Conservation (phyloP, 163 green algal genomes). For the Coccomyxa subellipsoidea region DNA sequence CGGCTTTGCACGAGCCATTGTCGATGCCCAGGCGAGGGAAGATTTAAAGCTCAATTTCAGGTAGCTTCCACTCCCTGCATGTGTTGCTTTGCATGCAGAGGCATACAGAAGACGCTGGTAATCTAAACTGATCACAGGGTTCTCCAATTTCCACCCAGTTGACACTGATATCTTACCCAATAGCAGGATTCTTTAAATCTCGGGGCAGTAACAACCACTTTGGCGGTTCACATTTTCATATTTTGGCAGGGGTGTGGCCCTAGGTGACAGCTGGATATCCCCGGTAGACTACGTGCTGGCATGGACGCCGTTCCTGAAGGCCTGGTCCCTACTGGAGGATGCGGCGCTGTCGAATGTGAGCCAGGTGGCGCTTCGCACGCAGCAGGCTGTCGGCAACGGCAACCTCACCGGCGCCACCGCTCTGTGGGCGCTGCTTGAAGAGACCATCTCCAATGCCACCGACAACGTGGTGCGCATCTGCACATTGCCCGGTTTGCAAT, state of each 20-base stretch:
- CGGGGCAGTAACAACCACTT: no score
- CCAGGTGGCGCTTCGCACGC: background rate
- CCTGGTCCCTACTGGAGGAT: constrained; percentile 24
- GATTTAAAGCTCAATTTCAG: constrained; percentile 20
- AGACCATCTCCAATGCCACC: constrained; percentile 16
- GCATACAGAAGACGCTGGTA: no score
- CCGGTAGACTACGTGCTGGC: constrained; percentile 21
- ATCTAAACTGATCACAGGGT: no score
- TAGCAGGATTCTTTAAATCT: no score
- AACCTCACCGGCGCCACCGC: constrained; percentile 9
- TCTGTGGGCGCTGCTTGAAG: constrained; percentile 15
- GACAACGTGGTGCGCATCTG: constrained; percentile 21
- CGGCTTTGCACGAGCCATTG: constrained; percentile 17
- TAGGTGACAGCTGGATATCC: constrained; percentile 32
- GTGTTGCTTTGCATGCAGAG: background rate
- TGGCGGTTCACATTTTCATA: no score
- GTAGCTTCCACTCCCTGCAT: constrained; percentile 5
- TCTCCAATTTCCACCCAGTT: no score
- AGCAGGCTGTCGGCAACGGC: constrained; percentile 13
- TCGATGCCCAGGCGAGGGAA: background rate
- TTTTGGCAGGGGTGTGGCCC: constrained; percentile 24
- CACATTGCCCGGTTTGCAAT: background rate
- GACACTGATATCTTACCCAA: no score
- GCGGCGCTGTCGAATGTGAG: background rate
- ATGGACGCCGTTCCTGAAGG: constrained; percentile 24